Evolutionary conservation across 2,329 filamentous ascomycete genomes (phyloP), one percentile per base, ranked within the genome.

Genomic region (Thielaviopsis musarum): DNA sequence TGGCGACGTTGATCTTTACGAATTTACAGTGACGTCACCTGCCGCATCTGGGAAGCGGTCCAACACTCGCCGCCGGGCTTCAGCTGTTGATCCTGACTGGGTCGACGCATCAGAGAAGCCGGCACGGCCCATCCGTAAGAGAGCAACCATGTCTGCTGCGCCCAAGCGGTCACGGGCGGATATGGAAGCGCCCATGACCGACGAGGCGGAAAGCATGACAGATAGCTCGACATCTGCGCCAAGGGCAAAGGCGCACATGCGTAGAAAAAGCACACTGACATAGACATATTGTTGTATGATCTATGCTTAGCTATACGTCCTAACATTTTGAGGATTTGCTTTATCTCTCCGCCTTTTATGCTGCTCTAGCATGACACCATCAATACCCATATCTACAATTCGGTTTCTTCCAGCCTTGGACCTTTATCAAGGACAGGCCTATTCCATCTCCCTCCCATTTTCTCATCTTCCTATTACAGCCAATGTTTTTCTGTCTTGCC

Each of bases 11-110:
- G 79, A 82, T 64, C 70, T 80, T 6, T 82, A 82, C 63, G 78
- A 82, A 59, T 80, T 82, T 63, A 71, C 71, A 6, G 72, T 70
- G 60, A 74, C 74, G 2, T 77, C 78, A 5, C 75, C 76, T 1
- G 51, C 60, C 41, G 60, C 64, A 48, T 56, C 68, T 24, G 67
- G 68, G 61, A 69, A 69, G 51, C 54, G 52, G 13, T 26, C 56
- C 19, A 41, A 19, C 21, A 56, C 38, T 38, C 52, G 54, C 15
- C 57, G 60, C 17, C 54, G 60, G 34, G 59, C 30, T 3, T 62
- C 60, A 17, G 41, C 48, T 5, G 34, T 17, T 17, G 28, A 54
- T 12, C 13, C 49, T 24, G 48, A 58, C 28, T 57, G 53, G 15
- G n/a, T 49, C 22, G 55, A 15, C 21, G 52, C 54, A 24, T 21